Evolutionary conservation across 495 filamentous ascomycete species (phyloP), one percentile per base, ranked within the genome.

Genomic region (Penicillium turbatum): DNA sequence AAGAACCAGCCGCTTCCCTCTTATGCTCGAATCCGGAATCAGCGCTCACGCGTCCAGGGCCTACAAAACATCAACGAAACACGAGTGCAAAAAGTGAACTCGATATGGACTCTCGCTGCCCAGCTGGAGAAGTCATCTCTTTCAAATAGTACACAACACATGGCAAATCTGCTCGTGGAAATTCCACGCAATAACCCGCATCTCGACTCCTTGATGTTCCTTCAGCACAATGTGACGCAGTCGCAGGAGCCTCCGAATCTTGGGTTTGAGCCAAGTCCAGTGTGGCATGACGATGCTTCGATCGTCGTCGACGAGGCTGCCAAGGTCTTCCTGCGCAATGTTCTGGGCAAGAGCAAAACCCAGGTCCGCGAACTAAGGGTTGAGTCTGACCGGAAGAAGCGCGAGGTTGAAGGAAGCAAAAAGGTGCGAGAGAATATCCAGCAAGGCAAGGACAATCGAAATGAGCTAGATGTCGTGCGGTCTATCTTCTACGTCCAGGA

Each of bases 191-290:
- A 99, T 62, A 79, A 86, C 47, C 93, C 95, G 2, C 78, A 82
- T 12, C 79, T 97, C 7, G 95, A 99, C 66, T 95, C 90, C 26
- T 87, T 92, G 76, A 99, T 99, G 95, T 99, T 95, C 70, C 82
- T 92, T 34, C 84, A 86, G 49, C 93, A 99, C 70, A 99, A 99
- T 60, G 83, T 86, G 55, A 82, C 79, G 35, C 72, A 79, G 53
- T 90, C 86, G 72, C 83, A 88, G 56, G 95, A 97, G 64, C 95
- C 95, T 2, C 54, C 76, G 6, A 84, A 95, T 71, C 82, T 95
- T 63, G 75, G 70, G 12, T 99, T 99, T 60, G 95, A 99, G 70
- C 89, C 93, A 1, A 96, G 92, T 67, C 91, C 92, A 6, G 85
- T 99, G 44, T 99, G 95, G 95, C 89, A 96, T 63, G 93, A 99